These are phyloP conservation scores for Flaveria bidentis DNA, from an alignment of 129 eudicot genomes.

Conservation along the genomic window DNA sequence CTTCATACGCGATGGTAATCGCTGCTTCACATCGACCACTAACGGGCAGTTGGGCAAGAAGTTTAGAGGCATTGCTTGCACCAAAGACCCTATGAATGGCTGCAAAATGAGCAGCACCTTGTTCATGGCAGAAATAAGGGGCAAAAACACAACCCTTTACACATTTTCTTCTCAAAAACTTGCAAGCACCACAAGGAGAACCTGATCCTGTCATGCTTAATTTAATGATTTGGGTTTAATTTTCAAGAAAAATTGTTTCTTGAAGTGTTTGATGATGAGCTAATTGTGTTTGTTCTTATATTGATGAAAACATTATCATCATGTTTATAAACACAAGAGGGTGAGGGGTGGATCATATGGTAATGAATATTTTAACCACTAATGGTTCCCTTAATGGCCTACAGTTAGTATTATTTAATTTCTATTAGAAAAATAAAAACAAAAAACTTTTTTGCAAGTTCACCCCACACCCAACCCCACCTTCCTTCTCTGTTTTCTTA, in stretches of 20 bases:
- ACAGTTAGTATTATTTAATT: constrained; percentile 45
- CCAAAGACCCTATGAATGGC: constrained; percentile 98
- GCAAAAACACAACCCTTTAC: constrained; percentile 92
- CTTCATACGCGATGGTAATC: constrained; percentile 88
- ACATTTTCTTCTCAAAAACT: constrained; percentile 97
- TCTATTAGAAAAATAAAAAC: constrained; percentile 19
- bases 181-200: constrained; percentile 99
- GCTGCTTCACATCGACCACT: constrained; percentile 89
- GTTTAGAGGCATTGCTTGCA: constrained; percentile 93
- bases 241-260: constrained; percentile 4
- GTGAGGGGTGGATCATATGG: constrained; percentile 57
- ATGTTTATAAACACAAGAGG: constrained; percentile 68
- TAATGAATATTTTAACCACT: constrained; percentile 54
- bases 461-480: constrained; percentile 35
- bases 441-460: constrained; percentile 33
- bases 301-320: constrained; percentile 47
- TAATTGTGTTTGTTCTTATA: constrained; percentile 44
- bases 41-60: constrained; percentile 82
- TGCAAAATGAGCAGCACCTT: constrained; percentile 92
- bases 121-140: constrained; percentile 97
- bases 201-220: constrained; percentile 81
- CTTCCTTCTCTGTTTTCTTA: constrained; percentile 18
- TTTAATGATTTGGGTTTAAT: constrained; percentile 2
- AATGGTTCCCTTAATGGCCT: constrained; percentile 80
- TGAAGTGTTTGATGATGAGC: constrained; percentile 32